Percentiles rank a stretch among this genome's conserved stretches.
Conservation (phyloP, 768 basidiomycete genomes). For the Melanogaster broomeanus region DNA sequence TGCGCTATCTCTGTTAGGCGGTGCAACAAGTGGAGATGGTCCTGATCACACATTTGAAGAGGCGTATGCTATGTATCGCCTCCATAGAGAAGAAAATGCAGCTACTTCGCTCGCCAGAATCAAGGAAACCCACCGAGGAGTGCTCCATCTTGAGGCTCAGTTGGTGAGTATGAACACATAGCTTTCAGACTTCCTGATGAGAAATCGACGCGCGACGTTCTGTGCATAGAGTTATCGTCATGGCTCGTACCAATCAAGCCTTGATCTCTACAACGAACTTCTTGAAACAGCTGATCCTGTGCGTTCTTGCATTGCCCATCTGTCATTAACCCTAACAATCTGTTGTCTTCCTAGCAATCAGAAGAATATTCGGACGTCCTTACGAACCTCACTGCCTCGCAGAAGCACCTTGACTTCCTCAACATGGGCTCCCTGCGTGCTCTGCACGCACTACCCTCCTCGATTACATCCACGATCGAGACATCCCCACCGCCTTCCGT, state of each 20-base stretch:
- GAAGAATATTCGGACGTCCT: conserved; percentile 88
- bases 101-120: conserved; percentile 48
- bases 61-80: conserved; percentile 82
- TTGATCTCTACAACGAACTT: conserved; percentile 79
- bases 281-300: conserved; percentile 79
- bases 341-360: conserved; percentile 53
- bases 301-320: conserved; percentile 33
- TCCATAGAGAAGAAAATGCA: conserved; percentile 78
- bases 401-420: conserved; percentile 84
- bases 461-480: conserved; percentile 56
- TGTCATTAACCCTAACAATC: background rate
- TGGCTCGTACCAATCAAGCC: conserved; percentile 71
- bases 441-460: conserved; percentile 58
- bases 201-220: conserved; percentile 15
- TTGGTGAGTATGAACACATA: conserved; percentile 53
- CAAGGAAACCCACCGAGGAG: conserved; percentile 58
- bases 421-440: conserved; percentile 64
- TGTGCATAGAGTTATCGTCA: conserved; percentile 69
- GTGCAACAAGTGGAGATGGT: conserved; percentile 9
- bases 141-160: conserved; percentile 84
- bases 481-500: conserved; percentile 59
- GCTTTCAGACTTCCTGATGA: conserved; percentile 17
- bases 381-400: conserved; percentile 81
- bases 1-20: conserved; percentile 62
- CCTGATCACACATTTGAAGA: conserved; percentile 56